These are phyloP conservation scores for Argentina anserina DNA, from an alignment of 306 rosid species.

Conservation along the genomic window DNA sequence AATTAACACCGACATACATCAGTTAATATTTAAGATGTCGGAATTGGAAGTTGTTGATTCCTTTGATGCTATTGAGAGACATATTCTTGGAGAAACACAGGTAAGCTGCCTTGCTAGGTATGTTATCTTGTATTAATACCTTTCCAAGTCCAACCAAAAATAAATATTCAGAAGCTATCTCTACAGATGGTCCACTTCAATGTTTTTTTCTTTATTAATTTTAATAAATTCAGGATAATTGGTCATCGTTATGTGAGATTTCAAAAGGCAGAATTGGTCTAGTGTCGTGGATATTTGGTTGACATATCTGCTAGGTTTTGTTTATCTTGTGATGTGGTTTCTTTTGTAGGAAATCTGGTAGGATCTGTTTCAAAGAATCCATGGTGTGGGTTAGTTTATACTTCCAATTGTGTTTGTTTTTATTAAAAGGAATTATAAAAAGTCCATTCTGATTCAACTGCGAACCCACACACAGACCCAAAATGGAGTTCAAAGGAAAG, in stretches of 20 bases:
- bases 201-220: not conserved
- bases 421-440: not conserved
- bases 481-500: not conserved
- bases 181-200: not conserved
- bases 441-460: not conserved
- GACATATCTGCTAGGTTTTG: not conserved
- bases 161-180: not conserved
- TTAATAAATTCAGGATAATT: not conserved
- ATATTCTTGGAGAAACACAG: slow-evolving; percentile 65
- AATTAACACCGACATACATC: slow-evolving; percentile 60
- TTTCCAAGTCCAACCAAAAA: not conserved
- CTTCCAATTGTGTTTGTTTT: not conserved
- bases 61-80: slow-evolving; percentile 69
- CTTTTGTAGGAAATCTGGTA: not conserved
- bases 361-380: not conserved
- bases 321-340: not conserved
- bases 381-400: not conserved
- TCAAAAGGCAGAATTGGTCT: not conserved
- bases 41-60: slow-evolving; percentile 80
- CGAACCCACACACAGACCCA: not conserved
- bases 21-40: slow-evolving; percentile 55
- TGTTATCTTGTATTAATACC: slow-evolving; percentile 1
- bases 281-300: not conserved
- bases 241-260: not conserved
- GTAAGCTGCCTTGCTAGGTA: slow-evolving; percentile 30